Conservation (phyloP, 345 rosid genomes). For the Brassica juncea region DNA sequence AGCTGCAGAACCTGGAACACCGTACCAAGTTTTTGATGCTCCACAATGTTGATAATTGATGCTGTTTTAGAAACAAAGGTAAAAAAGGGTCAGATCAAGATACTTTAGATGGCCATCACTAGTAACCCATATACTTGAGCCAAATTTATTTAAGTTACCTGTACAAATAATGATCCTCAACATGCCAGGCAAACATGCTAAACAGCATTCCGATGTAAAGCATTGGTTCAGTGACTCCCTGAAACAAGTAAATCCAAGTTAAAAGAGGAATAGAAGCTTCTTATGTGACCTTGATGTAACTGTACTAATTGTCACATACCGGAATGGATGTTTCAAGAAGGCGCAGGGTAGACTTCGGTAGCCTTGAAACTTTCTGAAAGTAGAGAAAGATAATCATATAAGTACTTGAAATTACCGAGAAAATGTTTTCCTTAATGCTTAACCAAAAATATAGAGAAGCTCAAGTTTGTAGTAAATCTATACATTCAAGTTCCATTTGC, state of each 20-base stretch:
- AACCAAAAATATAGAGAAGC: conserved; percentile 1
- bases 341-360: conserved; percentile 83
- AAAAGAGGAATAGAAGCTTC: neutral
- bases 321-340: conserved; percentile 88
- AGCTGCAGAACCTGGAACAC: conserved; percentile 95
- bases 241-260: conserved; percentile 42
- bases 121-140: conserved; percentile 9
- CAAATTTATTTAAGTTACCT: conserved; percentile 55
- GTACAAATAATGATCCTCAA: conserved; percentile 96
- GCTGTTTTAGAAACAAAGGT: conserved; percentile 47
- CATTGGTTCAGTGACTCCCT: conserved; percentile 99
- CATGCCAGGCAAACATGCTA: conserved; percentile 99
- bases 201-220: conserved; percentile 99
- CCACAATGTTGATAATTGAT: conserved; percentile 99
- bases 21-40: conserved; percentile 99
- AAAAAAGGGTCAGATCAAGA: neutral
- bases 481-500: conserved; percentile 99
- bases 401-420: conserved; percentile 6
- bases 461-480: conserved; percentile 37
- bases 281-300: neutral
- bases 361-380: conserved; percentile 79
- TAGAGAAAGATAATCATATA: conserved; percentile 23
- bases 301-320: conserved; percentile 44
- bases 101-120: neutral
- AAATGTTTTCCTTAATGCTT: neutral